Evolutionary conservation across 176 grass and related monocot genomes (phyloP).

Genomic region (maize (Zea mays)): DNA sequence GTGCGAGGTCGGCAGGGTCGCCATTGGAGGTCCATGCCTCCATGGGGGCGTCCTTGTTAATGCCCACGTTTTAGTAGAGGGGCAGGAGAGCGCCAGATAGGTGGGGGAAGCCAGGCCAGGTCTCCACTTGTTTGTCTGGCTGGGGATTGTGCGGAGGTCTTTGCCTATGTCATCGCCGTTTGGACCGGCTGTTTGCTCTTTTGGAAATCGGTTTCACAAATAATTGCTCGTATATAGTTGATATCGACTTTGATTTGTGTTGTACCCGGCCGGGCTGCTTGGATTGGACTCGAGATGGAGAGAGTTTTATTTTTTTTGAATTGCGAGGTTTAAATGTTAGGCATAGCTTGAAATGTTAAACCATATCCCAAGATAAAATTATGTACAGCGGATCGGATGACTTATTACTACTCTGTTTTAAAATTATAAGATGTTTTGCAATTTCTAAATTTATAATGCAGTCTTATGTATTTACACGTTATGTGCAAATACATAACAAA

Average conservation of each 20-base stretch:
- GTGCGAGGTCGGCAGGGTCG: slow-evolving; percentile 34
- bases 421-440: too few relatives aligned
- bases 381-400: too few relatives aligned
- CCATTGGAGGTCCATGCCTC: slow-evolving; percentile 31
- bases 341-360: background rate
- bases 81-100: background rate
- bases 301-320: background rate
- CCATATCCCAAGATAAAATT: too few relatives aligned
- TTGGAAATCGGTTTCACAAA: background rate
- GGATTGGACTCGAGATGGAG: background rate
- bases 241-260: background rate
- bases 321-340: background rate
- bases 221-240: background rate
- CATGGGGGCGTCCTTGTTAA: slow-evolving; percentile 35
- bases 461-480: too few relatives aligned
- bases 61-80: slow-evolving; percentile 44
- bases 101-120: background rate
- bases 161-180: background rate
- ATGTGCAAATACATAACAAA: too few relatives aligned
- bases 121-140: slow-evolving; percentile 22
- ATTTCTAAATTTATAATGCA: too few relatives aligned
- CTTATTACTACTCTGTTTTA: too few relatives aligned
- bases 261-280: background rate
- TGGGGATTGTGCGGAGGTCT: background rate
- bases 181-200: background rate